A percentile compares a stretch with the other conserved stretches of the same genome.
These are phyloP conservation scores for Trypanosoma platydactyli DNA, from an alignment of 208 protist genomes.

Conservation along the genomic window DNA sequence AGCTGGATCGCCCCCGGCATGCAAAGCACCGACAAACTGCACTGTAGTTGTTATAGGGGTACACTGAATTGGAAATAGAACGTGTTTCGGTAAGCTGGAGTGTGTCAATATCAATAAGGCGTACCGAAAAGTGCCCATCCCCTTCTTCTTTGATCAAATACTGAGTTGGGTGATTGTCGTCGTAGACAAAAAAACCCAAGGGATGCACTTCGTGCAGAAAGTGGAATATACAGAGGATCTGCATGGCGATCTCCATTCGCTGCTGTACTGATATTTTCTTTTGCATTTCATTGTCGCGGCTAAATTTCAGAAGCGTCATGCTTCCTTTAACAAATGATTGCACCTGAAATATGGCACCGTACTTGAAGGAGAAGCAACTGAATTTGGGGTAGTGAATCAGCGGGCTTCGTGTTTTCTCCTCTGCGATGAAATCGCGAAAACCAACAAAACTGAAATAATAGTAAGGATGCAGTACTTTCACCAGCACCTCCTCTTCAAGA, in stretches of 20 bases:
- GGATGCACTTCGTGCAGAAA: conserved; percentile 22
- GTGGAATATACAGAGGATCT: conserved; percentile 22
- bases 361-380: conserved; percentile 19
- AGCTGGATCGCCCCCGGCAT: conserved; percentile 20
- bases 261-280: background rate
- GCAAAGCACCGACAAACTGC: conserved; percentile 22
- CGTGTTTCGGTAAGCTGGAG: conserved; percentile 2
- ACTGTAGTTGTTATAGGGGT: conserved; percentile 17
- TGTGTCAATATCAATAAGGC: conserved; percentile 31
- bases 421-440: conserved; percentile 15
- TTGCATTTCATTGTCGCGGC: background rate
- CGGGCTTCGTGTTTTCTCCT: background rate
- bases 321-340: conserved; percentile 8
- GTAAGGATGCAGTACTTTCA: conserved; percentile 18
- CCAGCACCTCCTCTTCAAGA: conserved; percentile 6
- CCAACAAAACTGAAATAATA: conserved; percentile 24
- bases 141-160: conserved; percentile 11
- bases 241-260: conserved; percentile 19
- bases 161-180: conserved; percentile 23
- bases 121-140: conserved; percentile 3
- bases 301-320: background rate
- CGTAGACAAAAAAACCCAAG: conserved; percentile 17
- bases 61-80: background rate
- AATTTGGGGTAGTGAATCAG: conserved; percentile 25
- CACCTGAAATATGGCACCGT: conserved; percentile 26